Percentiles rank a stretch among this genome's conserved stretches.
These are phyloP conservation scores for Cardamine resedifolia DNA, from an alignment of 345 rosid species.

Conservation along the genomic window DNA sequence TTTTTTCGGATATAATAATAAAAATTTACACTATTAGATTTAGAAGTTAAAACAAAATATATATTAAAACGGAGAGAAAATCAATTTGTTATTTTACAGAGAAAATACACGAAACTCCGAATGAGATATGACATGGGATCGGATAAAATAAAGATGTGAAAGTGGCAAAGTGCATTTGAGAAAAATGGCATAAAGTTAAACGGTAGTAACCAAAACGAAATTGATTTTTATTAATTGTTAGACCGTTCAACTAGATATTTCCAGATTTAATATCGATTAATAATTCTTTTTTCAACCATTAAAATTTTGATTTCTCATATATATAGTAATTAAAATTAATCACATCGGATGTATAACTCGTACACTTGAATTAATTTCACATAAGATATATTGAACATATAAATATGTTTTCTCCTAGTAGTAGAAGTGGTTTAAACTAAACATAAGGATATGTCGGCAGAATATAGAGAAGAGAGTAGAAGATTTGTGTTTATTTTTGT, in stretches of 20 bases:
- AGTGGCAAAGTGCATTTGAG: not conserved
- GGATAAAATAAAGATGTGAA: not conserved
- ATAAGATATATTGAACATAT: not conserved
- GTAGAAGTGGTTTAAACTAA: not conserved
- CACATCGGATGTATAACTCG: not conserved
- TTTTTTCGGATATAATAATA: no score
- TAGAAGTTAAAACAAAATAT: no score
- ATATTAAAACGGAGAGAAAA: not conserved
- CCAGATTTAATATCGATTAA: not conserved
- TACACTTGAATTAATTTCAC: not conserved
- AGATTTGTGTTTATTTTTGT: no score
- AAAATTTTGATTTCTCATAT: not conserved
- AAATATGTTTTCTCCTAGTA: not conserved
- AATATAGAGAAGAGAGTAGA: not conserved
- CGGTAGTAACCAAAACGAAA: not conserved
- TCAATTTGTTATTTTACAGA: not conserved
- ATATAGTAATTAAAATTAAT: no score
- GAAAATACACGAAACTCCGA: not conserved
- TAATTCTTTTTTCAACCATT: not conserved
- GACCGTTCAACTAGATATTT: not conserved
- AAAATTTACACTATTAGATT: no score
- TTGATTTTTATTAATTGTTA: not conserved
- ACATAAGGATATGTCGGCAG: conserved; percentile 21
- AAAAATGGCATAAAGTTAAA: not conserved
- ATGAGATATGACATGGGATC: not conserved